phyloP scores from a whole-genome alignment of 139 green algal species.

The Picochlorum sp. region DNA sequence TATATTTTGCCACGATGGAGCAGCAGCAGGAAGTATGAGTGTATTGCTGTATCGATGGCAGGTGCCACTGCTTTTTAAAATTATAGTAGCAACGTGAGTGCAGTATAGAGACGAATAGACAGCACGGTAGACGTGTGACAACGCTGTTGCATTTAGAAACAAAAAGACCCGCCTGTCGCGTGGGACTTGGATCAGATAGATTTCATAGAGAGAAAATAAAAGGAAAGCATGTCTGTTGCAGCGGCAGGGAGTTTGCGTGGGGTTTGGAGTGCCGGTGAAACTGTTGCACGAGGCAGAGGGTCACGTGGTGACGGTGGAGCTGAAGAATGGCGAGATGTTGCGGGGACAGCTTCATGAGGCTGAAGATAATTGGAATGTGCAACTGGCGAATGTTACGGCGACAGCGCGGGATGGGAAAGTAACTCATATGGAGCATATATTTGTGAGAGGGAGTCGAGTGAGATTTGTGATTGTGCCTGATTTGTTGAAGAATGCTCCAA shows the following conservation, averaged over 20 bases:
- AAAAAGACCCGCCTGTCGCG: too few relatives aligned
- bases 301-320: constrained; percentile 89
- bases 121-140: too few relatives aligned
- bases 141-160: too few relatives aligned
- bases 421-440: constrained; percentile 78
- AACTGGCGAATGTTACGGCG: constrained; percentile 86
- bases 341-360: constrained; percentile 82
- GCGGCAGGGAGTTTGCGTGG: constrained; percentile 29
- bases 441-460: constrained; percentile 71
- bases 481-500: constrained; percentile 99
- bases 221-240: constrained; percentile 6
- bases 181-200: too few relatives aligned
- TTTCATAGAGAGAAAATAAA: neutral
- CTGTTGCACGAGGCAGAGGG: constrained; percentile 96
- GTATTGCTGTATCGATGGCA: too few relatives aligned
- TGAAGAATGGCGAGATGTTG: constrained; percentile 95
- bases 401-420: constrained; percentile 52
- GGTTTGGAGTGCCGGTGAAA: constrained; percentile 86
- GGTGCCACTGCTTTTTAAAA: too few relatives aligned
- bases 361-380: constrained; percentile 99
- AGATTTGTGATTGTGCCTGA: constrained; percentile 95
- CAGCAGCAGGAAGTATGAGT: too few relatives aligned
- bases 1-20: neutral
- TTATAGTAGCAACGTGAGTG: too few relatives aligned
- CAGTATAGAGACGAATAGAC: too few relatives aligned